A percentile compares a stretch with the other conserved stretches of the same genome.
phyloP scores from a whole-genome alignment of 208 protist species.

The Leishmania guyanensis region DNA sequence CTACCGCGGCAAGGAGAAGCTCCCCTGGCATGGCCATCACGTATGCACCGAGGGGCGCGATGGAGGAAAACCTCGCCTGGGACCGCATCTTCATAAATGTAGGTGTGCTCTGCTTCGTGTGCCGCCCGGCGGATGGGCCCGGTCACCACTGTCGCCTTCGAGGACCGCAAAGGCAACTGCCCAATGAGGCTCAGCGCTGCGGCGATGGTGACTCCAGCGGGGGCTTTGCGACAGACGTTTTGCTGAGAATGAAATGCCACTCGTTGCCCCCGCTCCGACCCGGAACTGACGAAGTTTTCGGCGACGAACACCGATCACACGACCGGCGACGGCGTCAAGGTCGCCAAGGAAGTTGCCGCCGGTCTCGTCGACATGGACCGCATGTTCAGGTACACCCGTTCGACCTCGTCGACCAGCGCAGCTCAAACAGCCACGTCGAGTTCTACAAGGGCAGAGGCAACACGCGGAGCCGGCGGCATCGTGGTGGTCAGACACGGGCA shows the following conservation, averaged over 20 bases:
- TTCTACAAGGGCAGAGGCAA: slow-evolving; percentile 94
- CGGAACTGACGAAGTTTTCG: slow-evolving; percentile 63
- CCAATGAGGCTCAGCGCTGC: slow-evolving; percentile 64
- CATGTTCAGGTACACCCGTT: slow-evolving; percentile 93
- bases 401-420: slow-evolving; percentile 88
- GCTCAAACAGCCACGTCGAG: slow-evolving; percentile 83
- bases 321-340: slow-evolving; percentile 83
- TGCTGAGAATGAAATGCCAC: slow-evolving; percentile 27
- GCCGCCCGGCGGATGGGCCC: slow-evolving; percentile 37
- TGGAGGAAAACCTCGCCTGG: slow-evolving; percentile 45
- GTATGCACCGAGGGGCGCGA: slow-evolving; percentile 65
- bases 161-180: slow-evolving; percentile 39
- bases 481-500: slow-evolving; percentile 57
- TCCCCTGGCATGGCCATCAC: slow-evolving; percentile 84
- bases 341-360: slow-evolving; percentile 59
- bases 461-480: slow-evolving; percentile 93
- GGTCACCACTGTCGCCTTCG: slow-evolving; percentile 57
- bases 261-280: slow-evolving; percentile 63
- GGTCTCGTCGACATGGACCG: slow-evolving; percentile 63
- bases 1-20: slow-evolving; percentile 73
- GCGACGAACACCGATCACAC: slow-evolving; percentile 90
- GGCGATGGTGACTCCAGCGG: slow-evolving; percentile 73
- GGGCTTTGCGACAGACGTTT: slow-evolving; percentile 58
- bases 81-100: slow-evolving; percentile 60
- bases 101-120: slow-evolving; percentile 50